Evolutionary conservation across 768 basidiomycete species (phyloP).

Genomic region (Russula lepida): DNA sequence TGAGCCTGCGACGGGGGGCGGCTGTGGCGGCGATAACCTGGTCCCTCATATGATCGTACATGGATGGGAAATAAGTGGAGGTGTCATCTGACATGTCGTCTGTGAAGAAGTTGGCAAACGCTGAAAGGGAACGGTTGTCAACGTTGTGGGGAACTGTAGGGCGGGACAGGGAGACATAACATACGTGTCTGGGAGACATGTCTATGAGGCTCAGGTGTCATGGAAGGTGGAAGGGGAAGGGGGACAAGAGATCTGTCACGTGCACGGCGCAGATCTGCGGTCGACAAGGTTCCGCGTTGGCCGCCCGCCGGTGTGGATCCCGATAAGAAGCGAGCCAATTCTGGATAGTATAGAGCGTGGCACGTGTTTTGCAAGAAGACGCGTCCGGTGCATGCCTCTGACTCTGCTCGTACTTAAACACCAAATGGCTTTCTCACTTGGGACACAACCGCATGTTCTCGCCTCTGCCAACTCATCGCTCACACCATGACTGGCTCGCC

Average conservation of each 20-base stretch:
- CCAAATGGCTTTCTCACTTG: slow-evolving; percentile 18
- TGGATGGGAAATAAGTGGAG: slow-evolving; percentile 12
- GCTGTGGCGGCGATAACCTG: neutral
- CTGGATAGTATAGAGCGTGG: no score
- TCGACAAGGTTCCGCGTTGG: no score
- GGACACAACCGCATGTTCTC: slow-evolving; percentile 4
- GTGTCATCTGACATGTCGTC: slow-evolving; percentile 13
- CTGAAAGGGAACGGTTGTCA: neutral
- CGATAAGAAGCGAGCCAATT: no score
- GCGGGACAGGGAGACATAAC: no score
- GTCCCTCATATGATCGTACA: slow-evolving; percentile 9
- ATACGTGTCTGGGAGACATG: neutral
- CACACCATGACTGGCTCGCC: neutral
- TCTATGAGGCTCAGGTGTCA: no score
- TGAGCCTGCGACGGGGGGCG: slow-evolving; percentile 13
- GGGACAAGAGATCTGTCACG: neutral
- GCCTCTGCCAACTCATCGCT: neutral
- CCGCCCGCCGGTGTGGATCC: no score
- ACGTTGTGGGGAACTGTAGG: neutral
- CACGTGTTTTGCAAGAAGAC: no score
- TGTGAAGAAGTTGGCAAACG: slow-evolving; percentile 10
- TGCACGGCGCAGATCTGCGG: neutral
- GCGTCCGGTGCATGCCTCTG: no score
- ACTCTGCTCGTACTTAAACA: slow-evolving; percentile 21
- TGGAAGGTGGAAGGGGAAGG: neutral